A percentile compares a stretch with the other conserved stretches of the same genome.
These are phyloP conservation scores for Juncus effusus DNA, from an alignment of 176 grass and related monocot species.

Conservation along the genomic window DNA sequence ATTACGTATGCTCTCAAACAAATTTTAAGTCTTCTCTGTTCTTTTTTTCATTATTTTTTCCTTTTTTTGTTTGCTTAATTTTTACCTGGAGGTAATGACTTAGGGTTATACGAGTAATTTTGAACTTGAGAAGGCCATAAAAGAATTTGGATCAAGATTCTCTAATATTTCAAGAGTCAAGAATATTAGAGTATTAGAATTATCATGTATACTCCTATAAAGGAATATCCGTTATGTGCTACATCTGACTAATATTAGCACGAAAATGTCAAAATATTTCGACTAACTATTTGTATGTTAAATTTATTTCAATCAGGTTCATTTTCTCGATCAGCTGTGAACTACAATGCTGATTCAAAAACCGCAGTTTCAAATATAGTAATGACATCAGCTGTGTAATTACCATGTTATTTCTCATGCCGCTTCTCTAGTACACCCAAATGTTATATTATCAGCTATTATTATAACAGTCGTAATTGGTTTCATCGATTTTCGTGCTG, in stretches of 20 bases:
- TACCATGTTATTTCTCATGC: conserved; percentile 96
- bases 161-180: conserved; percentile 75
- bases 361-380: conserved; percentile 91
- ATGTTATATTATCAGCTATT: conserved; percentile 88
- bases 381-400: conserved; percentile 79
- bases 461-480: conserved; percentile 90
- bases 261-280: too few species aligned
- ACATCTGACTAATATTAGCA: not conserved
- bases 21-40: not conserved
- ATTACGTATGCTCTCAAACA: conserved; percentile 45
- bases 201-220: not conserved
- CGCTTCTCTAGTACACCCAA: conserved; percentile 88
- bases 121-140: conserved; percentile 57
- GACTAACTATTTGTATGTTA: not conserved
- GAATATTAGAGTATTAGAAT: conserved; percentile 42
- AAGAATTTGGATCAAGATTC: conserved; percentile 52
- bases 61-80: not conserved
- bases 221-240: not conserved
- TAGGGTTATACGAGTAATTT: conserved; percentile 65
- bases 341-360: conserved; percentile 87
- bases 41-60: not conserved
- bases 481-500: conserved; percentile 72
- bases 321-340: conserved; percentile 91
- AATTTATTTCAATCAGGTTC: conserved; percentile 40
- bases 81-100: conserved; percentile 57